Evolutionary conservation across 2,329 filamentous ascomycete species (phyloP).

Genomic region (Penicillium griseofulvum): DNA sequence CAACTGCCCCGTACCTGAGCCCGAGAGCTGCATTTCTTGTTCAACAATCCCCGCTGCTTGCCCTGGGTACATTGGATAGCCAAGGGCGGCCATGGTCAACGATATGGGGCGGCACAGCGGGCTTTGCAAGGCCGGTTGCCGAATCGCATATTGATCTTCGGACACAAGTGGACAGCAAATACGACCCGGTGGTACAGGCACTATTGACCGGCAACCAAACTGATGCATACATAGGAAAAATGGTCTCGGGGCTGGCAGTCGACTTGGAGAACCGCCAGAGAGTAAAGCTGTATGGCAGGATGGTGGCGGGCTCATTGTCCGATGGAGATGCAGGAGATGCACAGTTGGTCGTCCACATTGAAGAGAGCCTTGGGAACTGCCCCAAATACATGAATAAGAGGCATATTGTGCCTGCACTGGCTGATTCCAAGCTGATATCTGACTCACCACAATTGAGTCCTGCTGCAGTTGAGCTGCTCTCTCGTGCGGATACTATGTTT

Average conservation of each 20-base stretch:
- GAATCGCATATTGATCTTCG: constrained; percentile 63
- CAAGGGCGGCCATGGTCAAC: constrained; percentile 71
- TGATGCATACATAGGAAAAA: constrained; percentile 31
- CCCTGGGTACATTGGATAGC: constrained; percentile 68
- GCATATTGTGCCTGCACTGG: constrained; percentile 55
- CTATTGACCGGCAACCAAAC: constrained; percentile 45
- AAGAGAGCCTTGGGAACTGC: constrained; percentile 74
- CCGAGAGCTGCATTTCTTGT: constrained; percentile 57
- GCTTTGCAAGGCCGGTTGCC: constrained; percentile 64
- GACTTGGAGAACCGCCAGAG: constrained; percentile 66
- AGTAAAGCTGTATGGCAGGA: constrained; percentile 69
- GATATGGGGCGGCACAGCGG: constrained; percentile 70
- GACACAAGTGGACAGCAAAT: constrained; percentile 56
- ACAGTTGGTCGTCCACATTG: constrained; percentile 65
- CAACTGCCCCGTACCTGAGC: background rate
- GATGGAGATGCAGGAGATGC: constrained; percentile 33
- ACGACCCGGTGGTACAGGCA: constrained; percentile 69
- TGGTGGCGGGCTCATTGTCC: constrained; percentile 61
- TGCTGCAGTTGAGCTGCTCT: constrained; percentile 1
- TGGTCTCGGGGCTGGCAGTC: constrained; percentile 63
- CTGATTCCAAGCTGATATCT: constrained; percentile 54
- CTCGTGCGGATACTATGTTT: constrained; percentile 53
- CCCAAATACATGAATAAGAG: constrained; percentile 85
- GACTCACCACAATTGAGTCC: constrained; percentile 27
- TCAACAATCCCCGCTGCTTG: constrained; percentile 63